Evolutionary conservation across 495 filamentous ascomycete species (phyloP).

Genomic region (Aspergillus bridgeri): DNA sequence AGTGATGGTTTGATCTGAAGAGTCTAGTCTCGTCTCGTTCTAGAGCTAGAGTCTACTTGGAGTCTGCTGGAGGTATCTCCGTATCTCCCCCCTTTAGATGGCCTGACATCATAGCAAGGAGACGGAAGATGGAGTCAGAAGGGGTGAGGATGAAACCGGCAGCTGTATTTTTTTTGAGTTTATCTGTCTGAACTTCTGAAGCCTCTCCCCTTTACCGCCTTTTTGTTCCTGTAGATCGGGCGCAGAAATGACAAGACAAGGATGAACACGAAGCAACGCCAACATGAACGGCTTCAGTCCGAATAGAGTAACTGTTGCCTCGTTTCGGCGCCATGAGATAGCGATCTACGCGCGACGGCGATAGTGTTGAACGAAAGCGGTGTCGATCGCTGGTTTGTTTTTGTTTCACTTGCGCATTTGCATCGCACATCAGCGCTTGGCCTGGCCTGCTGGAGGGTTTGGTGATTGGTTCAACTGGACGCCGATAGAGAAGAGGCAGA

Average conservation of each 20-base stretch:
- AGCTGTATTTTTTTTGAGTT: no score
- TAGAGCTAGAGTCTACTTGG: not conserved
- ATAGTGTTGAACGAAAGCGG: not conserved
- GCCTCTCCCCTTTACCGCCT: not conserved
- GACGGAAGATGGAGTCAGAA: not conserved
- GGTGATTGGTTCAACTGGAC: no score
- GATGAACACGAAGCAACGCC: not conserved
- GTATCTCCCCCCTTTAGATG: not conserved
- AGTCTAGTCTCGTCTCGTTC: not conserved
- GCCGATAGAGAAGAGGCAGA: not conserved
- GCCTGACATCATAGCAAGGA: not conserved
- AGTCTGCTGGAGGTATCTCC: not conserved
- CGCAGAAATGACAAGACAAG: not conserved
- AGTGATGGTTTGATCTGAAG: not conserved
- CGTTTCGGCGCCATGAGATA: not conserved
- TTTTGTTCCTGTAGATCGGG: not conserved
- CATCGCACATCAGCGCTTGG: no score
- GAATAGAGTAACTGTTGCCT: not conserved
- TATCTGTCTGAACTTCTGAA: not conserved
- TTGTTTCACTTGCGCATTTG: not conserved
- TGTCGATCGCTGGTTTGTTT: not conserved
- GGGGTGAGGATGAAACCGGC: not conserved
- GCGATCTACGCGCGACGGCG: slow-evolving; percentile 2
- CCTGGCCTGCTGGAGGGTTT: not conserved
- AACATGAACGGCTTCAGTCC: not conserved